Evolutionary conservation across 352 stramenopile genomes (phyloP), one percentile per base, ranked within the genome.

Genomic region (Pythium sp.): DNA sequence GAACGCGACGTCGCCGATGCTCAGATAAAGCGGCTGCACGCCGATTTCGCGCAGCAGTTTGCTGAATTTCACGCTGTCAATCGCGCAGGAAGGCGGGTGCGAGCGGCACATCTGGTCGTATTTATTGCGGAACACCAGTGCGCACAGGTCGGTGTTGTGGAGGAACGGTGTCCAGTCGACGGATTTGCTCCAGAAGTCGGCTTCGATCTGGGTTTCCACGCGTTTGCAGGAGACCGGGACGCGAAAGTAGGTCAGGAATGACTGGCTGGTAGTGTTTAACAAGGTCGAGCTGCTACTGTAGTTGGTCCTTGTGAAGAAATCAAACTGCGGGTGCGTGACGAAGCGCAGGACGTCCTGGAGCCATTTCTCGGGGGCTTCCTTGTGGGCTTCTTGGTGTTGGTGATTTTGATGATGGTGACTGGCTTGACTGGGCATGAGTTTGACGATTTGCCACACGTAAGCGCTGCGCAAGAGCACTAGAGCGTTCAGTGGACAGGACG

Each of bases 31-130:
- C 0, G 86, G 84, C 30, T 90, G 78, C 1, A 92, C 65, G 0
- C 69, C 69, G 46, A 81, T 84, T 60, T 93, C 84, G 2, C 86
- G 86, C 12, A 94, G 61, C 8, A 93, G 66, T 49, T 90, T 91
- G 62, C 81, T 87, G 68, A 94, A 94, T 58, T 94, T 94, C 67
- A 93, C 78, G 56, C 84, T 84, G 58, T 94, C 86, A 26, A 91
- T 73, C 1, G 74, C 62, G 18, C 72, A 60, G 22, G 61, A 76
- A 5, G 76, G 73, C 9, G 86, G 86, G 47, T 89, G 81, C 9
- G 80, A 83, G 18, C 66, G 70, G 15, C 84, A 82, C 14, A 94
- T 59, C 8, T 74, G 58, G 8, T 80, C 71, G 32, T 78, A 94
- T 28, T 79, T 78, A 22, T 70, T 55, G 0, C 64, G 71, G n/a